Conservation (phyloP, 164 flowering plant species). For the Nelumbo lutea region DNA sequence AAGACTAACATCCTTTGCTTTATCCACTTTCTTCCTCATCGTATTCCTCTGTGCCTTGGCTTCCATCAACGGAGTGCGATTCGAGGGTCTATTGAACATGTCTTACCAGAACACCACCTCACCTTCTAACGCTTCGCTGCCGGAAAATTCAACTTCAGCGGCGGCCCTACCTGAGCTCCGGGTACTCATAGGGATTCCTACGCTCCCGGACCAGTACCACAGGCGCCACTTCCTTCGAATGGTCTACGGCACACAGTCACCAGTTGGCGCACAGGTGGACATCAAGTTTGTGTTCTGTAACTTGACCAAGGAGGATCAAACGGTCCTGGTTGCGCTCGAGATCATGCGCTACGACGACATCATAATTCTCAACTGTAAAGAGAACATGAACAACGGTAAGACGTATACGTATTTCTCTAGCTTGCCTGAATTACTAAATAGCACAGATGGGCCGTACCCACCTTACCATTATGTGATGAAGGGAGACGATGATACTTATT, state of each 20-base stretch:
- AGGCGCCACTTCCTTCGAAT: slow-evolving; percentile 74
- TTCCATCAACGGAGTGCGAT: slow-evolving; percentile 61
- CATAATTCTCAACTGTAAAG: slow-evolving; percentile 66
- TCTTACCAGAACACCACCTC: slow-evolving; percentile 1
- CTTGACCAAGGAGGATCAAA: slow-evolving; percentile 75
- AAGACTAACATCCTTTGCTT: slow-evolving; percentile 27
- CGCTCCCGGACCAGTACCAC: slow-evolving; percentile 65
- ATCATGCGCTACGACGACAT: slow-evolving; percentile 79
- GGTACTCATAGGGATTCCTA: slow-evolving; percentile 64
- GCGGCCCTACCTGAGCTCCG: slow-evolving; percentile 34
- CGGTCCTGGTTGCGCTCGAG: slow-evolving; percentile 63
- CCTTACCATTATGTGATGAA: slow-evolving; percentile 82
- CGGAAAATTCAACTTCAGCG: slow-evolving; percentile 2
- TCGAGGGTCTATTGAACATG: slow-evolving; percentile 31
- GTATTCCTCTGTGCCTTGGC: slow-evolving; percentile 53
- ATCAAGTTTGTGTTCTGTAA: slow-evolving; percentile 85
- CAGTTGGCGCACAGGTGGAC: slow-evolving; percentile 42
- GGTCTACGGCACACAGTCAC: slow-evolving; percentile 58
- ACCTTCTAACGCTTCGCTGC: background rate
- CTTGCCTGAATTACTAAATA: slow-evolving; percentile 50
- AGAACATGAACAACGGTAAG: slow-evolving; percentile 86
- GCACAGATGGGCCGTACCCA: slow-evolving; percentile 24
- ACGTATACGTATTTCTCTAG: slow-evolving; percentile 71
- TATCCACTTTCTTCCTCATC: slow-evolving; percentile 46
- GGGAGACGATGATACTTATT: slow-evolving; percentile 60